Evolutionary conservation across 2,329 filamentous ascomycete species (phyloP), one percentile per base, ranked within the genome.

Genomic region (Talaromyces albobiverticillius): DNA sequence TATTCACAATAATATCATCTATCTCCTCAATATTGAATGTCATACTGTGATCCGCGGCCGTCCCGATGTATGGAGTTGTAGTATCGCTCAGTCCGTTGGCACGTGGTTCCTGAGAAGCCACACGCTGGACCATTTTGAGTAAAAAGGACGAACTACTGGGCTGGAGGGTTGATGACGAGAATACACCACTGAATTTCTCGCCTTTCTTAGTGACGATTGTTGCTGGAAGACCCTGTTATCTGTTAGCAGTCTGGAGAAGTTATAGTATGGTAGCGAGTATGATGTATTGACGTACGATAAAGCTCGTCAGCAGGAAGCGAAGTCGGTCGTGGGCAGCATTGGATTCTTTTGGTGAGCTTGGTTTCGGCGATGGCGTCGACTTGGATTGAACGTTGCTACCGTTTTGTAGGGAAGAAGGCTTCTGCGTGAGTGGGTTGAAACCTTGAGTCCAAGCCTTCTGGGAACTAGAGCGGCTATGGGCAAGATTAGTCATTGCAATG

Each of bases 81-180:
- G 58, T 60, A 53, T 76, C 67, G 55, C 68, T 72, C 26, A 71
- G 60, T n/a, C 76, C 75, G 57, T 78, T 78, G 14, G 67, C 47
- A 20, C 68, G 69, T 22, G 64, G 54, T 22, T 71, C 68, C 18
- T 65, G 59, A 16, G 69, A 62, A 42, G 71, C 67, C 54, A 75
- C 67, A 59, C 77, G 79, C 65, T 82, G 82, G 29, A 83, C 82
- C 85, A 88, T 88, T 69, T 87, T 88, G 61, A 87, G 74, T 25
- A 79, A 71, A 62, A 86, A 81, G 16, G 78, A 76, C 46, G 79
- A 73, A 59, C 82, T 79, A 58, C 68, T 73, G 4, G 77, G 66
- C 51, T 82, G 79, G 23, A 82, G 67, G 8, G 75, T 76, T 11
- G 78, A 79, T 42, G 79, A 80, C 38, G 81, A 83, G 62, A 86